Percentiles rank a stretch among this genome's conserved stretches.
phyloP scores from a whole-genome alignment of 345 rosid genomes.

The Draba incana region DNA sequence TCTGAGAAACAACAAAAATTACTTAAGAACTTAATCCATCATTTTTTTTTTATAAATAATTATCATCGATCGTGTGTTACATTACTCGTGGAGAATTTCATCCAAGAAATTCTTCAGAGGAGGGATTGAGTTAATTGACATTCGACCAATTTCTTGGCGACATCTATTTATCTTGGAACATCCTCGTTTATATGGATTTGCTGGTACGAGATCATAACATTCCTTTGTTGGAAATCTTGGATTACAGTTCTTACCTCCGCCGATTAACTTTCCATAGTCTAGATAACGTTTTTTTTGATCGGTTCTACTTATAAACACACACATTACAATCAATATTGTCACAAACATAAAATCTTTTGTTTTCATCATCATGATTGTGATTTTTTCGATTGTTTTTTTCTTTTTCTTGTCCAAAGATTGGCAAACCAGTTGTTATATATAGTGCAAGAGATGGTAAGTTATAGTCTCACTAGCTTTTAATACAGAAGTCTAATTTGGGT shows the following conservation, averaged over 20 bases:
- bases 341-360: conserved; percentile 15
- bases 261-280: not conserved
- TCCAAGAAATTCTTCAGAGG: not conserved
- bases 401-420: not conserved
- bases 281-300: not conserved
- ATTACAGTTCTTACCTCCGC: not conserved
- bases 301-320: conserved; percentile 1
- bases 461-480: not conserved
- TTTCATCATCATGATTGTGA: not conserved
- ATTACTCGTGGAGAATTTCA: not conserved
- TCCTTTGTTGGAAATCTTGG: not conserved
- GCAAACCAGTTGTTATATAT: conserved; percentile 1
- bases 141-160: not conserved
- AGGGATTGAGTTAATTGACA: not conserved
- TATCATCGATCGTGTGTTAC: not conserved
- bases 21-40: not conserved
- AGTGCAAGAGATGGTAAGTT: not conserved
- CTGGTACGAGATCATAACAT: not conserved
- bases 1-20: not conserved
- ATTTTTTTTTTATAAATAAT: not conserved
- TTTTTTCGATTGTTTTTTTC: not conserved
- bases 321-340: not conserved
- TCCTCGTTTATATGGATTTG: not conserved
- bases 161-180: not conserved
- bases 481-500: not conserved